phyloP scores from a whole-genome alignment of 1,139 yeast genomes.

The Saccharomyces pastorianus region DNA sequence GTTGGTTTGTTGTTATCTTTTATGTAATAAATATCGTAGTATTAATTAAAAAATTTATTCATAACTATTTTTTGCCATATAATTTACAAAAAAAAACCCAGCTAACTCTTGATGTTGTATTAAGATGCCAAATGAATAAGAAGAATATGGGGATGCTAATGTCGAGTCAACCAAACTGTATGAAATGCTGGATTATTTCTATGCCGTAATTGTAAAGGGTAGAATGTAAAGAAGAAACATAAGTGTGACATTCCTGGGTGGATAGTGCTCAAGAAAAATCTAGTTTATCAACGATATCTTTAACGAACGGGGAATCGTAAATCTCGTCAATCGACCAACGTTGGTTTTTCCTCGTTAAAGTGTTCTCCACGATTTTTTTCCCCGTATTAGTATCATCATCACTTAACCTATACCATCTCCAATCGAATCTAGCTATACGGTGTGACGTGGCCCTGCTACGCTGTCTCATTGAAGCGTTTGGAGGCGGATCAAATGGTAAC shows the following conservation, averaged over 20 bases:
- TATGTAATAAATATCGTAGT: background rate
- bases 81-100: background rate
- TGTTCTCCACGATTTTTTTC: constrained; percentile 44
- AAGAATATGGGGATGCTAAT: background rate
- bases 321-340: constrained; percentile 40
- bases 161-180: background rate
- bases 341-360: constrained; percentile 47
- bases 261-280: constrained; percentile 5
- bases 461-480: constrained; percentile 41
- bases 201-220: background rate
- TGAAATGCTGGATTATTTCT: background rate
- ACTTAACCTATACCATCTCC: constrained; percentile 65
- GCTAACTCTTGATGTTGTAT: background rate
- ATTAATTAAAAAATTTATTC: background rate
- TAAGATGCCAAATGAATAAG: background rate
- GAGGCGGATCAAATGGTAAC: constrained; percentile 79
- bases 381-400: constrained; percentile 38
- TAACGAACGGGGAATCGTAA: constrained; percentile 32
- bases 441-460: constrained; percentile 63
- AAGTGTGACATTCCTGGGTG: background rate
- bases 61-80: background rate
- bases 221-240: background rate
- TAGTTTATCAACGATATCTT: constrained; percentile 10
- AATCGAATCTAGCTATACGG: constrained; percentile 83
- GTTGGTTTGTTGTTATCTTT: background rate